These are phyloP conservation scores for Brassica napus DNA, from an alignment of 345 rosid genomes.

Conservation along the genomic window DNA sequence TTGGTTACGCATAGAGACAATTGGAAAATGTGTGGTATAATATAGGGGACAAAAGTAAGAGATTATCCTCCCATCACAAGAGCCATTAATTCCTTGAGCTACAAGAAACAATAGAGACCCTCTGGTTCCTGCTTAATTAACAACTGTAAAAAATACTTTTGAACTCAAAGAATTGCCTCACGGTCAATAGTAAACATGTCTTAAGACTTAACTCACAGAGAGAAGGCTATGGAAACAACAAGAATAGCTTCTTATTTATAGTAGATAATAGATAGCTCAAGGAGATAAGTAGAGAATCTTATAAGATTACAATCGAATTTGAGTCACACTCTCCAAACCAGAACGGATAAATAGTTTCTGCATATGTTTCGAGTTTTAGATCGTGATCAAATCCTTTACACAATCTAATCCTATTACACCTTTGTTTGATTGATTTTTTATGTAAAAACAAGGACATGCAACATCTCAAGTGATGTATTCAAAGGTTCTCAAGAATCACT, in stretches of 20 bases:
- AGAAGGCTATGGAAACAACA: not conserved
- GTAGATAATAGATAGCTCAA: not conserved
- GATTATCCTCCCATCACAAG: not conserved
- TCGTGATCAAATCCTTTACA: not conserved
- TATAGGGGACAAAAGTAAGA: not conserved
- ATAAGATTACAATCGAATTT: not conserved
- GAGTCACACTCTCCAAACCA: not conserved
- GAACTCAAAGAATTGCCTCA: too few species aligned
- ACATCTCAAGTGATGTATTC: not conserved
- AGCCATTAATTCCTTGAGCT: not conserved
- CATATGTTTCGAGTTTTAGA: not conserved
- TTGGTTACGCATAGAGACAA: not conserved
- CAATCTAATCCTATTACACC: not conserved
- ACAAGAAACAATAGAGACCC: not conserved
- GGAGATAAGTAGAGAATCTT: conserved; percentile 2
- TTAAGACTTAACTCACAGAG: not conserved
- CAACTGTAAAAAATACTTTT: too few species aligned
- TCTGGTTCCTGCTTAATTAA: not conserved
- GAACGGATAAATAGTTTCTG: not conserved
- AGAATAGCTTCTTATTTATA: not conserved
- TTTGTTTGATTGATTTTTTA: not conserved
- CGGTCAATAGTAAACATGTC: not conserved
- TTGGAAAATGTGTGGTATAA: not conserved
- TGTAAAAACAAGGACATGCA: not conserved
- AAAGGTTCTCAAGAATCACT: not conserved